These are phyloP conservation scores for Xylaria sp. DNA, from an alignment of 2,329 filamentous ascomycete species.

Conservation along the genomic window DNA sequence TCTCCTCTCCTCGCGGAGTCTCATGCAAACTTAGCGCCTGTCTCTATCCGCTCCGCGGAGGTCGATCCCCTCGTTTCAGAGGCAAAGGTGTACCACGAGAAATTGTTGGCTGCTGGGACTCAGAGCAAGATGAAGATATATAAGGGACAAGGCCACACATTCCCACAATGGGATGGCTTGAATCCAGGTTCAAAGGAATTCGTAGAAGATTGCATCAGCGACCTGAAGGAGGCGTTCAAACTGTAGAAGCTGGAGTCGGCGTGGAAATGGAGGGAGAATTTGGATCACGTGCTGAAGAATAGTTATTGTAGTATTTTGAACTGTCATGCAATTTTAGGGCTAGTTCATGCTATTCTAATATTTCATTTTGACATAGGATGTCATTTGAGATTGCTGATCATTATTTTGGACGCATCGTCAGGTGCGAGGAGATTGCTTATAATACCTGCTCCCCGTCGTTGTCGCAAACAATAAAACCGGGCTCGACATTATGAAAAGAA, in stretches of 20 bases:
- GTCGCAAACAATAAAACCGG: neutral
- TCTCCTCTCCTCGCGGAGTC: constrained; percentile 50
- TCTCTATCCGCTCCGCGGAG: constrained; percentile 49
- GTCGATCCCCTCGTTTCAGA: constrained; percentile 51
- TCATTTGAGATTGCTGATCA: neutral
- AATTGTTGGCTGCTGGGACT: constrained; percentile 46
- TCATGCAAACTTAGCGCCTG: constrained; percentile 49
- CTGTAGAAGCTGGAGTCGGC: neutral
- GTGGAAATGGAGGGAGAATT: neutral
- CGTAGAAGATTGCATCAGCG: constrained; percentile 48
- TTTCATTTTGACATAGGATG: neutral
- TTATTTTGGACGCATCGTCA: neutral
- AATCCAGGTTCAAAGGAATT: constrained; percentile 49
- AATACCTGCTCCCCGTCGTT: neutral
- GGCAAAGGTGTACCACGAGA: constrained; percentile 48
- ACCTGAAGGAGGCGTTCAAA: constrained; percentile 43
- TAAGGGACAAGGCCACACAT: constrained; percentile 51
- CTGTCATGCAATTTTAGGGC: neutral
- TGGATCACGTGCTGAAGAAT: neutral
- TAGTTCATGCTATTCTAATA: neutral
- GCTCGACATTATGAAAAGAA: neutral
- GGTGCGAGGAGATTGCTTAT: neutral
- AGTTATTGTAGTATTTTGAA: neutral
- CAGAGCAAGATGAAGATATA: constrained; percentile 50
- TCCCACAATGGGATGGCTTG: constrained; percentile 50